These are phyloP conservation scores for Scolecobasidium constrictum DNA, from an alignment of 2,329 filamentous ascomycete species.

Conservation along the genomic window DNA sequence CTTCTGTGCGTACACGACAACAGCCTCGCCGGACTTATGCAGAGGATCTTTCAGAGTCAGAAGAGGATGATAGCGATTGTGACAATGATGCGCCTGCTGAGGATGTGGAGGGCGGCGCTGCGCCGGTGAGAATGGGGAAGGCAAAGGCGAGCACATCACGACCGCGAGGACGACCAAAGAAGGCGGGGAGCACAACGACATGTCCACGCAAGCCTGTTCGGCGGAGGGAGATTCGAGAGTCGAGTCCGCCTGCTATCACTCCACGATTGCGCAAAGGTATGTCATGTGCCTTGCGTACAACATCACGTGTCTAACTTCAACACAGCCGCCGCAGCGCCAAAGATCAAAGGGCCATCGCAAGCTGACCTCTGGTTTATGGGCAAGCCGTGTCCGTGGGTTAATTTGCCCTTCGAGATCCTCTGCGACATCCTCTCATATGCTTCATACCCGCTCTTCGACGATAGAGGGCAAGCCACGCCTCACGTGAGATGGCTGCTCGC, in stretches of 20 bases:
- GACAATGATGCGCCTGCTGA: slow-evolving; percentile 1
- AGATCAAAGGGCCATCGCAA: not conserved
- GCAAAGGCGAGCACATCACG: not conserved
- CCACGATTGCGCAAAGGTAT: not conserved
- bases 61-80: not conserved
- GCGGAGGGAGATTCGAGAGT: not conserved
- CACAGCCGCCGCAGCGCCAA: not conserved
- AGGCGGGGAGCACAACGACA: not conserved
- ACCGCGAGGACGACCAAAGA: not conserved
- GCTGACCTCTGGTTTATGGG: slow-evolving; percentile 2
- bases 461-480: slow-evolving; percentile 30
- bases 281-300: not conserved
- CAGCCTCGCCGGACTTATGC: slow-evolving; percentile 3
- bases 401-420: slow-evolving; percentile 58
- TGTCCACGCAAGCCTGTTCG: not conserved
- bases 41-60: not conserved
- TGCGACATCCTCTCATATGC: slow-evolving; percentile 60
- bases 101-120: not conserved
- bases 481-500: slow-evolving; percentile 51
- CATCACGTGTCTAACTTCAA: not conserved
- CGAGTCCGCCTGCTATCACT: not conserved
- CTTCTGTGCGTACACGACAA: not conserved
- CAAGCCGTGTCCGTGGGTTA: slow-evolving; percentile 44
- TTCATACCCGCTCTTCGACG: slow-evolving; percentile 44
- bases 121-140: not conserved